These are phyloP conservation scores for Austroboletus eburneus DNA, from an alignment of 768 basidiomycete genomes.

Conservation along the genomic window DNA sequence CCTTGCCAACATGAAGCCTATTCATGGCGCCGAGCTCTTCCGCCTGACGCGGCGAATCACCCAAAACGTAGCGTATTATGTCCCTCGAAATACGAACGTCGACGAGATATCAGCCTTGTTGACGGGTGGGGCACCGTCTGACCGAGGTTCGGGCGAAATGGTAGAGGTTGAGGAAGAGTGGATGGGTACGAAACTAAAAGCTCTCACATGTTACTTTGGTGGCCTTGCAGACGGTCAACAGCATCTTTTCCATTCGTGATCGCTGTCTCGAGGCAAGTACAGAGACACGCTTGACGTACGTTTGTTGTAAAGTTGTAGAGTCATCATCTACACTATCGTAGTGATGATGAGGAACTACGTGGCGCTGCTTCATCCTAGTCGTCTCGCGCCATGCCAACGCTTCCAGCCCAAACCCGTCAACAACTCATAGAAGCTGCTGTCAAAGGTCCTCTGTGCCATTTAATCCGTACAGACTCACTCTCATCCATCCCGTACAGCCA, in stretches of 20 bases:
- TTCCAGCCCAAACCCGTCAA: slow-evolving; percentile 34
- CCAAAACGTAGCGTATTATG: slow-evolving; percentile 80
- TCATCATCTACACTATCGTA: no score
- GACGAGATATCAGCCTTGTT: slow-evolving; percentile 64
- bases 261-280: background rate
- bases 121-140: slow-evolving; percentile 2
- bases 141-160: slow-evolving; percentile 38
- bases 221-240: slow-evolving; percentile 72
- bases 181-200: slow-evolving; percentile 93
- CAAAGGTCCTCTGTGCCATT: slow-evolving; percentile 7
- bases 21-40: slow-evolving; percentile 84
- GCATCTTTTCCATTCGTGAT: slow-evolving; percentile 41
- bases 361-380: no score
- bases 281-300: background rate
- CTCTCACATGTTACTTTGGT: slow-evolving; percentile 92
- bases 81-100: slow-evolving; percentile 78
- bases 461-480: background rate
- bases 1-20: slow-evolving; percentile 68
- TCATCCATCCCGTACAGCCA: slow-evolving; percentile 39
- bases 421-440: slow-evolving; percentile 51
- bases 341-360: no score
- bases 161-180: slow-evolving; percentile 96
- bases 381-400: no score
- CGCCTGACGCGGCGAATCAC: slow-evolving; percentile 66
- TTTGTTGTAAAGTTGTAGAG: no score